These are phyloP conservation scores for Trypanosoma congolense DNA, from an alignment of 208 protist species.

Conservation along the genomic window DNA sequence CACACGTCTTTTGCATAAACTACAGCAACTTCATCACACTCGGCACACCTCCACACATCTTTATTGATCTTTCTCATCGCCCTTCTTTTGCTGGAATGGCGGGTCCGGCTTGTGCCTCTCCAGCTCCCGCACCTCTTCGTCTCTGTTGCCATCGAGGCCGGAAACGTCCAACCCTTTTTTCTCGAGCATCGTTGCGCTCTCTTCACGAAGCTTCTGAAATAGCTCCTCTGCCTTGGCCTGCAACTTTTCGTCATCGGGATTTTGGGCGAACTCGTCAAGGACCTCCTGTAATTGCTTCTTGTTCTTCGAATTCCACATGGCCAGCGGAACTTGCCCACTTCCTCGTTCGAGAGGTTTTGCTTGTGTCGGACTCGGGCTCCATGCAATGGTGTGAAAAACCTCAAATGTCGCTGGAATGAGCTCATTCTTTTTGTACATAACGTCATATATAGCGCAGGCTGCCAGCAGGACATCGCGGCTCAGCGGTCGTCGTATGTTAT, in stretches of 20 bases:
- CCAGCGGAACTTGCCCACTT: conserved; percentile 62
- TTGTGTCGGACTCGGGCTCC: conserved; percentile 83
- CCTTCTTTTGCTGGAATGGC: conserved; percentile 54
- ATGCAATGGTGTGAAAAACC: conserved; percentile 87
- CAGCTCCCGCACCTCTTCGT: conserved; percentile 43
- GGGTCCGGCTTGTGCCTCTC: conserved; percentile 57
- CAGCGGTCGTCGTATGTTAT: conserved; percentile 59
- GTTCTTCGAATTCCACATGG: conserved; percentile 69
- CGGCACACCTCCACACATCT: too few species aligned
- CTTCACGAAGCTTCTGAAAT: conserved; percentile 61
- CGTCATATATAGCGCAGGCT: conserved; percentile 74
- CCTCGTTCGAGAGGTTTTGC: conserved; percentile 79
- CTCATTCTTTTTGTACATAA: conserved; percentile 82
- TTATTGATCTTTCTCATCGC: too few species aligned
- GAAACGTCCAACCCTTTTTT: conserved; percentile 50
- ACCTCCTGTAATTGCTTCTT: conserved; percentile 61
- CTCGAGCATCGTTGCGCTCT: conserved; percentile 62
- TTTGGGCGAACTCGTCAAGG: conserved; percentile 79
- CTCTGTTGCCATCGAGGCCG: conserved; percentile 51
- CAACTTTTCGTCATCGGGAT: conserved; percentile 63
- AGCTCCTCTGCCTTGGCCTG: conserved; percentile 70
- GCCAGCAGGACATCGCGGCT: conserved; percentile 70
- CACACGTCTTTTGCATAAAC: too few species aligned
- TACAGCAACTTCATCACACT: too few species aligned
- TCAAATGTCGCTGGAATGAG: conserved; percentile 88